Base-by-base conservation (phyloP, 352 stramenopile genomes). In the Globisporangium recalcitrans region DNA sequence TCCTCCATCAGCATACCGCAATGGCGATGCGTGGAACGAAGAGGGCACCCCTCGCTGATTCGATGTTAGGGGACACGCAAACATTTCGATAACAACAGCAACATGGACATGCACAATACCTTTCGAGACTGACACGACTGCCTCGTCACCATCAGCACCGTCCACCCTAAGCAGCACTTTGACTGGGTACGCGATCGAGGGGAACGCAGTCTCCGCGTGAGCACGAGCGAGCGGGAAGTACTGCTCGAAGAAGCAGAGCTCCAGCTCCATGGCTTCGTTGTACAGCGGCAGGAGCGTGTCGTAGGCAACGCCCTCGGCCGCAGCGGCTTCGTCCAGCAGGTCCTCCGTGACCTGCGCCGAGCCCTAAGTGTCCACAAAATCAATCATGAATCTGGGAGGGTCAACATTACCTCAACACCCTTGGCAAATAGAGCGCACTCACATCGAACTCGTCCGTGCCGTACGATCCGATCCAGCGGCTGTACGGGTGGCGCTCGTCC, bases 11-110 rank as follows among this genome's bases (percentile, higher is more conserved):
- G 10, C 11, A 42, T 47, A 16, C 40, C 29, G 44, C 27, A 31
- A 32, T 38, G 26, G n/a, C 9, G 24, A n/a, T 13, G 21, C 21
- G n/a, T 40, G 32, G 26, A 58, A 46, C 42, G 53, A 73, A 77
- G 69, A 78, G 64, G 72, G 74, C 74, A 69, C 74, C 74, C 74
- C 74, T 82, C 72, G 74, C 74, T 82, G 74, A 77, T 70, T 73
- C 63, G 59, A 51, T 63, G 64, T 74, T 71, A 75, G 64, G 24
- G n/a, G 34, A 24, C 26, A 44, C 24, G 31, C 32, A 62, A 51
- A 19, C 16, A 55, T n/a, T n/a, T n/a, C n/a, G n/a, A n/a, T n/a
- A n/a, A n/a, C n/a, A n/a, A n/a, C n/a, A n/a, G n/a, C n/a, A 44
- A 42, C 9, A 57, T 32, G 24, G 5, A 57, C 4, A 57, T 16